These are phyloP conservation scores for Vinca major DNA, from an alignment of 305 asterid species.

Conservation along the genomic window DNA sequence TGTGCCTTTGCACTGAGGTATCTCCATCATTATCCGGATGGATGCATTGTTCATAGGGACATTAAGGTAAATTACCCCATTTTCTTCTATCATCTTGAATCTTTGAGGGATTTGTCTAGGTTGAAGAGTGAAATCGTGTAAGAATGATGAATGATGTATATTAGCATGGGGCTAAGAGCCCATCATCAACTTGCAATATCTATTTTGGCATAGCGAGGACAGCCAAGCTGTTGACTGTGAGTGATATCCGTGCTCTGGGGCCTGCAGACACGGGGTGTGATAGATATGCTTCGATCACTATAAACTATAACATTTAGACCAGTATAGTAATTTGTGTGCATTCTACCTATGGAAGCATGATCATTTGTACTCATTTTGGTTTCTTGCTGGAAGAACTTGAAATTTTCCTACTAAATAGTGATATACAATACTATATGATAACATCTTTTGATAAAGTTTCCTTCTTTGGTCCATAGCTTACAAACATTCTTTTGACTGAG, in stretches of 20 bases:
- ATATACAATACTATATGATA: neutral
- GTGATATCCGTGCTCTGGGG: no score
- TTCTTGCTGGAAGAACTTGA: neutral
- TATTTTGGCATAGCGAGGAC: no score
- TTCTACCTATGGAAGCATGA: no score
- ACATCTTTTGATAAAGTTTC: neutral
- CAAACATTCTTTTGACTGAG: constrained; percentile 68
- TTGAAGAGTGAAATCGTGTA: neutral
- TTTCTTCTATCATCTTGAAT: neutral
- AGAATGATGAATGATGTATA: no score
- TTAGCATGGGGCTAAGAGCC: no score
- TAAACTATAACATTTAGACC: neutral
- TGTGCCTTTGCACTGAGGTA: constrained; percentile 69
- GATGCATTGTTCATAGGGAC: constrained; percentile 81
- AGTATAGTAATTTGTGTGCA: no score
- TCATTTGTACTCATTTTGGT: no score
- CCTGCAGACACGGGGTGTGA: no score
- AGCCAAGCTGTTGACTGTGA: no score
- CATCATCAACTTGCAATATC: no score
- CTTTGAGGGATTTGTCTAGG: neutral
- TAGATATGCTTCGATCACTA: neutral
- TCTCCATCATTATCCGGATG: constrained; percentile 55
- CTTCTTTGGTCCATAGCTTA: constrained; percentile 34
- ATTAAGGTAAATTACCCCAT: constrained; percentile 40
- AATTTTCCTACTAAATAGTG: neutral